These are phyloP conservation scores for Epichloe coenophiala DNA, from an alignment of 2,329 filamentous ascomycete species.

Conservation along the genomic window DNA sequence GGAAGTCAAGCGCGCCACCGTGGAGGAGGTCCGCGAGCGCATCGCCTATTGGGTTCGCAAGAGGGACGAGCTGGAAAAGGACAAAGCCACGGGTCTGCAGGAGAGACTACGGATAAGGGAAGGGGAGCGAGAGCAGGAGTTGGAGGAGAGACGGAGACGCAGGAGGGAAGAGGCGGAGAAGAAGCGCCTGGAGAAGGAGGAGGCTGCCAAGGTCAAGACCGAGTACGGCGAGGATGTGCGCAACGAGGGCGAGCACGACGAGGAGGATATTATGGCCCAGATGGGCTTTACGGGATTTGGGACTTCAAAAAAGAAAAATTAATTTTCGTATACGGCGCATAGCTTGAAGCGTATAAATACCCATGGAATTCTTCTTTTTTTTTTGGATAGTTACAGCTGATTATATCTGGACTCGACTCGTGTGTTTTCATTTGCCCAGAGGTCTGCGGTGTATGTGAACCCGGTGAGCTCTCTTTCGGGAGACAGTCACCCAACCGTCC, in stretches of 20 bases:
- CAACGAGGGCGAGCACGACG: slow-evolving; percentile 56
- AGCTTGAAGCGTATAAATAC: background rate
- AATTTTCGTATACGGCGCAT: background rate
- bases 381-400: too few species aligned
- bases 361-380: background rate
- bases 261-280: slow-evolving; percentile 56
- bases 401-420: too few species aligned
- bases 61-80: slow-evolving; percentile 48
- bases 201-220: slow-evolving; percentile 40
- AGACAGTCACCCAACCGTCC: too few species aligned
- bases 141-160: slow-evolving; percentile 39
- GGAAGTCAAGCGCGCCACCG: slow-evolving; percentile 67
- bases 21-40: slow-evolving; percentile 65
- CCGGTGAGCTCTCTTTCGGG: too few species aligned
- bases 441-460: too few species aligned
- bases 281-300: slow-evolving; percentile 56
- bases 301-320: slow-evolving; percentile 35
- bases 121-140: slow-evolving; percentile 51
- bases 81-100: slow-evolving; percentile 48
- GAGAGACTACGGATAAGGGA: slow-evolving; percentile 60
- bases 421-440: too few species aligned
- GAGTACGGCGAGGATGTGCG: slow-evolving; percentile 53
- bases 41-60: slow-evolving; percentile 61
- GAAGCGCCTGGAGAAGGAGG: slow-evolving; percentile 36
- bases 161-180: slow-evolving; percentile 42